Base-by-base conservation (phyloP, 2,329 filamentous ascomycete species). In the Cercospora sp. region DNA sequence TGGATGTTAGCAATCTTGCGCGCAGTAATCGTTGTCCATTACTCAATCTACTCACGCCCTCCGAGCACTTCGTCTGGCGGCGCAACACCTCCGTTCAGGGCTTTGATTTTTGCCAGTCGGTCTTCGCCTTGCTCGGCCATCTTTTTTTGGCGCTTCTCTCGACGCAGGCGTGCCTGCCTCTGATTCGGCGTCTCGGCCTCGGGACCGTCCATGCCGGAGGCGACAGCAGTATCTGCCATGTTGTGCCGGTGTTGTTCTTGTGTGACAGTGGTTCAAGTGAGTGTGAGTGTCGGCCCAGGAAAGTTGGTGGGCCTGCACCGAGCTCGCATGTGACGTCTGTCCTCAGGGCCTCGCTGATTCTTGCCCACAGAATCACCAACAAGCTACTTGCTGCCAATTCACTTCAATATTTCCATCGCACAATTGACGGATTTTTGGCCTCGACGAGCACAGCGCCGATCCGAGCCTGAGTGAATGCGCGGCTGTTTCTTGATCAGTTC, bases 91-190 rank as follows among this genome's bases (percentile, higher is more conserved):
- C 76, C 89, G 65, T 89, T 89, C 28, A 92, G 80, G 1, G 89
- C 89, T 12, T 90, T 92, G 78, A 95, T 95, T 79, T 87, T 90
- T 75, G 91, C 89, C 69, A 95, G 81, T 69, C 92, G 83, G 45
- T 88, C 86, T 18, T 88, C 87, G 66, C 90, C 91, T 68, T 90
- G 89, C 60, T 89, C 87, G 74, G 86, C 87, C 80, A 94, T 89
- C 83, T 94, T 94, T 67, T 91, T 91, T 78, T 93, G 90, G 60
- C 91, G 87, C 45, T 91, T 88, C 79, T 94, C 91, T 79, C 93
- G 92, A 73, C 92, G 90, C 67, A 92, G 83, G 58, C 91, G 88
- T 42, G 90, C 89, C 79, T 92, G 89, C 67, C 79, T 74, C 74
- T 85, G 83, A 10, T 79, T 80, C 2, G 82, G 79, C 7, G 82